phyloP scores from a whole-genome alignment of 1,284 basidiomycete genomes.

The Trichosporon sp. region DNA sequence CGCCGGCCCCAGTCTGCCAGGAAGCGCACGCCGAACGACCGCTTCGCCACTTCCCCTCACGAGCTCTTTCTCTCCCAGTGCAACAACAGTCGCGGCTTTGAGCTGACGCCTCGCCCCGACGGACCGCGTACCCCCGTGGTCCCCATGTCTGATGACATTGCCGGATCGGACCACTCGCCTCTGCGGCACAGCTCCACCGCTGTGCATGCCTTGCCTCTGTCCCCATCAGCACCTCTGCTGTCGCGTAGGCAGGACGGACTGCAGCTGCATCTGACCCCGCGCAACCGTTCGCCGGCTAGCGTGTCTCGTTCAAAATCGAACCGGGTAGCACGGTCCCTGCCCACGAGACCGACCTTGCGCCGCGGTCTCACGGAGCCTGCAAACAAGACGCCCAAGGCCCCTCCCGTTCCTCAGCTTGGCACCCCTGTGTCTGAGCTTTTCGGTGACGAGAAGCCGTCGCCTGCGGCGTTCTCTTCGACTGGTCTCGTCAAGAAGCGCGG shows the following conservation, averaged over 20 bases:
- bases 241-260: constrained; percentile 6
- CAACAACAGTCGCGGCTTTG: not conserved
- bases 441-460: constrained; percentile 51
- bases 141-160: not conserved
- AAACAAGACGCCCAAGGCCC: constrained; percentile 18
- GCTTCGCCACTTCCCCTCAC: constrained; percentile 6
- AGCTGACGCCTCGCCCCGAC: not conserved
- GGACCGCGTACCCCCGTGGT: not conserved
- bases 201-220: not conserved
- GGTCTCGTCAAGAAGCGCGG: constrained; percentile 55
- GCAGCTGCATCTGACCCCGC: constrained; percentile 10
- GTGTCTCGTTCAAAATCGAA: constrained; percentile 10
- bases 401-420: constrained; percentile 27
- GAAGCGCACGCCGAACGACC: not conserved
- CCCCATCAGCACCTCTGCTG: constrained; percentile 16
- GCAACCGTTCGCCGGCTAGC: not conserved
- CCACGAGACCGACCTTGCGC: constrained; percentile 35
- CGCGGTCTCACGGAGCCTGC: constrained; percentile 46
- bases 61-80: constrained; percentile 10
- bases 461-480: constrained; percentile 54
- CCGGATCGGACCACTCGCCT: not conserved
- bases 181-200: not conserved
- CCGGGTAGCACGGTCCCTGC: not conserved
- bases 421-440: constrained; percentile 48
- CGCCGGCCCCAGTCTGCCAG: not conserved